These are phyloP conservation scores for Vigna nakashimae DNA, from an alignment of 306 rosid species.

Conservation along the genomic window DNA sequence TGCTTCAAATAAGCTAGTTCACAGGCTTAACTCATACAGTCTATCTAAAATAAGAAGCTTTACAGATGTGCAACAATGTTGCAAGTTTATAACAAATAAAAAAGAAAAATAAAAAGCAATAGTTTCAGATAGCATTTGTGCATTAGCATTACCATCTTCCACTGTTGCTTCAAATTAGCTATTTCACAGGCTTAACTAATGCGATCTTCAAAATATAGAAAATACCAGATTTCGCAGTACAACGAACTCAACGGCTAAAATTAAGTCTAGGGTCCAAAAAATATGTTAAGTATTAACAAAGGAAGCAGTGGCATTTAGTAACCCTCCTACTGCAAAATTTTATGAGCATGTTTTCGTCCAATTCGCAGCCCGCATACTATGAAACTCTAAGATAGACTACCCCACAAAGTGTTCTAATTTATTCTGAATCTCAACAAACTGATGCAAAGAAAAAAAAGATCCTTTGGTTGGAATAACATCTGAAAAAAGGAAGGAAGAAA, in stretches of 20 bases:
- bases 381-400: not conserved
- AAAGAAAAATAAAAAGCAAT: not conserved
- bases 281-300: not conserved
- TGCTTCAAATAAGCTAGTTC: slow-evolving; percentile 29
- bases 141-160: not conserved
- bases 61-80: not conserved
- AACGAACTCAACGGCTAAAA: slow-evolving; percentile 4
- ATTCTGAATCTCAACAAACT: slow-evolving; percentile 1
- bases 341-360: not conserved
- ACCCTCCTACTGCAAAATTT: not conserved
- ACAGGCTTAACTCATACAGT: not conserved
- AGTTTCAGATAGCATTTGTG: slow-evolving; percentile 24
- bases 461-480: not conserved
- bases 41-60: not conserved
- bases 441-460: not conserved
- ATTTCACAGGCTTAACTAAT: not conserved
- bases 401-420: not conserved
- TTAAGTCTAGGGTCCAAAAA: not conserved
- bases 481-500: not conserved
- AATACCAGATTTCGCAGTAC: slow-evolving; percentile 18
- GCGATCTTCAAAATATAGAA: not conserved
- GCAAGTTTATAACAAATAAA: not conserved
- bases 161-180: slow-evolving; percentile 21
- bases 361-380: not conserved
- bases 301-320: not conserved